phyloP scores from a whole-genome alignment of 805 yeast genomes.

The Saccharomycopsis vini region DNA sequence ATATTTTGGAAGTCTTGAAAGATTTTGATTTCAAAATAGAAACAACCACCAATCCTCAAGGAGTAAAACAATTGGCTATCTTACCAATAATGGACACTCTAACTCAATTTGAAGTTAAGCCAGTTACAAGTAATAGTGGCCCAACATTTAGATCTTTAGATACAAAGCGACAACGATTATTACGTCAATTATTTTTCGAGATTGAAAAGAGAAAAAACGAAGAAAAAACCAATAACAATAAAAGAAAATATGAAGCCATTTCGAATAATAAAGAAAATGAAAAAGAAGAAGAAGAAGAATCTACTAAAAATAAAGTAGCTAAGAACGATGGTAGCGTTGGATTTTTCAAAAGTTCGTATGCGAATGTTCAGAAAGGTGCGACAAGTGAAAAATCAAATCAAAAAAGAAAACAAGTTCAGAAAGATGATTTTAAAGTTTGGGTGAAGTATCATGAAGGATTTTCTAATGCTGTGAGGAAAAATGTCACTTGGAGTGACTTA shows the following conservation, averaged over 20 bases:
- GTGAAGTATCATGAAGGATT: conserved; percentile 89
- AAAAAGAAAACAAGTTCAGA: conserved; percentile 20
- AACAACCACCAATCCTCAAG: conserved; percentile 4
- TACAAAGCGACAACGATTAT: conserved; percentile 4
- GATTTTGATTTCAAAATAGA: conserved; percentile 17
- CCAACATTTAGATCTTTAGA: conserved; percentile 6
- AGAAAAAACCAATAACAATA: too few species aligned
- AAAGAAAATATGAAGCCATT: background rate
- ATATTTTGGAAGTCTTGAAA: conserved; percentile 6
- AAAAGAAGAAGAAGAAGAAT: conserved; percentile 21
- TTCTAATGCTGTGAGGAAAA: conserved; percentile 83
- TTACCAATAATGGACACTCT: conserved; percentile 16
- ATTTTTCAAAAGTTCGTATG: conserved; percentile 38
- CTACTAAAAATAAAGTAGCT: conserved; percentile 18
- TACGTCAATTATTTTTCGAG: conserved; percentile 4
- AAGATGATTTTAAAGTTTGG: conserved; percentile 47
- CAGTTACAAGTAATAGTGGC: background rate
- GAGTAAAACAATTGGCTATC: conserved; percentile 4
- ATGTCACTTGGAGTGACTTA: conserved; percentile 65
- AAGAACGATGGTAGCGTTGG: conserved; percentile 25
- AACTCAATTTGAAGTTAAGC: conserved; percentile 7
- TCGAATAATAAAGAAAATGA: conserved; percentile 18
- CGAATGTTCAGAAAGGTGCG: conserved; percentile 8
- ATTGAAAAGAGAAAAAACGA: conserved; percentile 4
- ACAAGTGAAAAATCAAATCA: background rate